Percentiles rank a stretch among this genome's conserved stretches.
Conservation (phyloP, 306 rosid species). For the Datisca glomerata region DNA sequence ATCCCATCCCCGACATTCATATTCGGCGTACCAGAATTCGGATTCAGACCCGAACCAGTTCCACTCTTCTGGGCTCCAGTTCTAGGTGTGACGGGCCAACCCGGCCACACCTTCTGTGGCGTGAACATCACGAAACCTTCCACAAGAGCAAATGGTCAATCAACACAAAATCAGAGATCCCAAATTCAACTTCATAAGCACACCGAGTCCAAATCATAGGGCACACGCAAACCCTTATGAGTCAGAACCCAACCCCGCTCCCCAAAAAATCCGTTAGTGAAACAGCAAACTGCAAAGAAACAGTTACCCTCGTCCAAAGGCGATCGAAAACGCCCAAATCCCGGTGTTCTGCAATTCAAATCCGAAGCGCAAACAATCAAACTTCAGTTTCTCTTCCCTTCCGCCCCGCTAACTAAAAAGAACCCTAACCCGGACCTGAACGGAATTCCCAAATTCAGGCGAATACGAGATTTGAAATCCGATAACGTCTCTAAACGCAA, state of each 20-base stretch:
- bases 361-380: not conserved
- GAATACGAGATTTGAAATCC: conserved; percentile 68
- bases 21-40: conserved; percentile 16
- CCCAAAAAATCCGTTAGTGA: conserved; percentile 3
- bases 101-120: conserved; percentile 57
- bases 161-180: conserved; percentile 18
- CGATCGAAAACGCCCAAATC: conserved; percentile 7
- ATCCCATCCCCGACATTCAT: conserved; percentile 29
- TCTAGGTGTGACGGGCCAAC: conserved; percentile 46
- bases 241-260: not conserved
- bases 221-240: conserved; percentile 9
- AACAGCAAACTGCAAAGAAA: not conserved
- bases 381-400: not conserved
- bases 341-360: not conserved
- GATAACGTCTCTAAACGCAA: conserved; percentile 63
- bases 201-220: conserved; percentile 8
- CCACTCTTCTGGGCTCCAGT: conserved; percentile 33
- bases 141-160: conserved; percentile 3
- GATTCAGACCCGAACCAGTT: conserved; percentile 35
- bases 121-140: conserved; percentile 51
- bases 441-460: conserved; percentile 71
- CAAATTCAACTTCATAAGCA: conserved; percentile 35
- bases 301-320: conserved; percentile 4
- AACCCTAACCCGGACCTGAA: conserved; percentile 65
- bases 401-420: not conserved